Evolutionary conservation across 345 rosid genomes (phyloP).

Genomic region (Theobroma cacao): DNA sequence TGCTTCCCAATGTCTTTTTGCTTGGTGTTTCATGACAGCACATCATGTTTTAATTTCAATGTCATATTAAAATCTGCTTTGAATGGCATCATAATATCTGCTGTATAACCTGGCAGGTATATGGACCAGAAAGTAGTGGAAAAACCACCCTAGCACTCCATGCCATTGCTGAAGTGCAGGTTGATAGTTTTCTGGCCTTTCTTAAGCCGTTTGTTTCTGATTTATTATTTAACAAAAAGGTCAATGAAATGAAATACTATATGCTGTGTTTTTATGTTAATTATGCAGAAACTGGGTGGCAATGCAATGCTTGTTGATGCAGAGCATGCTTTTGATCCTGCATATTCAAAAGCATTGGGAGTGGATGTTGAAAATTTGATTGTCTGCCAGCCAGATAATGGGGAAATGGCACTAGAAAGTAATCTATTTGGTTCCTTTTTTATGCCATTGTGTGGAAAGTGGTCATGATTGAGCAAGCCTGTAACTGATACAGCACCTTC

Average conservation of each 20-base stretch:
- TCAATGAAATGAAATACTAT: not conserved
- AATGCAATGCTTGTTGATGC: conserved; percentile 99
- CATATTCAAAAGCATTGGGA: conserved; percentile 91
- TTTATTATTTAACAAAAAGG: not conserved
- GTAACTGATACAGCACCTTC: not conserved
- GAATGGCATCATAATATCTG: not conserved
- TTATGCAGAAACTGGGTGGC: conserved; percentile 85
- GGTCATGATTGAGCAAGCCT: not conserved
- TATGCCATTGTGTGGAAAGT: not conserved
- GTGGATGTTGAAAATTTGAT: conserved; percentile 90
- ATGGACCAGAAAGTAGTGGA: conserved; percentile 96
- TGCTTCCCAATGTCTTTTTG: not conserved
- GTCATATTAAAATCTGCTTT: not conserved
- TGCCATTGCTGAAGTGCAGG: conserved; percentile 99
- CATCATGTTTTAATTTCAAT: not conserved
- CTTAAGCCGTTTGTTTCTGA: conserved; percentile 13
- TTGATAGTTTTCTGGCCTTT: conserved; percentile 20
- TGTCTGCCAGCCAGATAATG: conserved; percentile 92
- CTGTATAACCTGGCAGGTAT: conserved; percentile 50
- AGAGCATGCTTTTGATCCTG: conserved; percentile 98
- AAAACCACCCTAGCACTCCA: conserved; percentile 96
- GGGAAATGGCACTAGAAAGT: conserved; percentile 98
- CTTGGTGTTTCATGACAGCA: not conserved
- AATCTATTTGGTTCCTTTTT: conserved; percentile 18
- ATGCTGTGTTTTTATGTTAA: conserved; percentile 18